These are phyloP conservation scores for Oropetium thomaeum DNA, from an alignment of 176 grass and related monocot species.

Conservation along the genomic window DNA sequence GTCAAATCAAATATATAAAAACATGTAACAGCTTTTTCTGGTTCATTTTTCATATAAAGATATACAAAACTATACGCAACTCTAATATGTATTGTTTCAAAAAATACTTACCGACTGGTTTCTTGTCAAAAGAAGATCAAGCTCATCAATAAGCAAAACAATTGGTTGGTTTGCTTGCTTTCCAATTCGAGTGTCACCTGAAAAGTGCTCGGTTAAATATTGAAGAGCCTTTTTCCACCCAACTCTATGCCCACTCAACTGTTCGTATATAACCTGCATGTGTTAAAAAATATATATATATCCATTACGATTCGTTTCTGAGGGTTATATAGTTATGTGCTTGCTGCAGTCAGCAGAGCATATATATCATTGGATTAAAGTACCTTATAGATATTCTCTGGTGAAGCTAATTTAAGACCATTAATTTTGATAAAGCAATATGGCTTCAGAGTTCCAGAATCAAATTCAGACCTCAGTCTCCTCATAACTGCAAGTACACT, in stretches of 20 bases:
- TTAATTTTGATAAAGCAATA: conserved; percentile 95
- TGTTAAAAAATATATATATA: conserved; percentile 1
- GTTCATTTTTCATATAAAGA: neutral
- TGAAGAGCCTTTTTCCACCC: conserved; percentile 98
- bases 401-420: conserved; percentile 90
- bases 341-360: neutral
- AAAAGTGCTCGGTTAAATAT: conserved; percentile 89
- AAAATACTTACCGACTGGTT: conserved; percentile 87
- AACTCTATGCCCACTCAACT: conserved; percentile 76
- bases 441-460: conserved; percentile 63
- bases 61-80: neutral
- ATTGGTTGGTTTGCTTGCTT: conserved; percentile 73
- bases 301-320: conserved; percentile 3
- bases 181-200: conserved; percentile 50
- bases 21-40: neutral
- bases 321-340: neutral
- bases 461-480: conserved; percentile 73
- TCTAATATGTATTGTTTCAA: conserved; percentile 10
- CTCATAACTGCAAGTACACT: conserved; percentile 90
- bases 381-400: conserved; percentile 96
- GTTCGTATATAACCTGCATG: conserved; percentile 83
- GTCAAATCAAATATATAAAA: neutral
- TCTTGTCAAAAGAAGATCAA: conserved; percentile 98
- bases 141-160: conserved; percentile 97
- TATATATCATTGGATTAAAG: conserved; percentile 8